phyloP scores from a whole-genome alignment of 2,329 filamentous ascomycete genomes.

The Eutypella sp. region DNA sequence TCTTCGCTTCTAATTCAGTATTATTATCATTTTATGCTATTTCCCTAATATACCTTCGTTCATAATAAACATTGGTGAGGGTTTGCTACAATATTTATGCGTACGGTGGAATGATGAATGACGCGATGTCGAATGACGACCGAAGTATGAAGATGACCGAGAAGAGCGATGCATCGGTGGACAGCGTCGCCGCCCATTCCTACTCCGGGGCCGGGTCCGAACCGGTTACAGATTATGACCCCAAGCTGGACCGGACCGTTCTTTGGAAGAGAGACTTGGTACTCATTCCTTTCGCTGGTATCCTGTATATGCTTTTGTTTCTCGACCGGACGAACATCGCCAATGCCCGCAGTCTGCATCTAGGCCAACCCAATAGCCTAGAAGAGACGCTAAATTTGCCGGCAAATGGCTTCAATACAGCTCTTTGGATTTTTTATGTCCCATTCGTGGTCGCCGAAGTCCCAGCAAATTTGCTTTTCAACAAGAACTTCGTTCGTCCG shows the following conservation, averaged over 20 bases:
- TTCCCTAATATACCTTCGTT: too few species aligned
- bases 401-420: conserved; percentile 35
- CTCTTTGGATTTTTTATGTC: conserved; percentile 39
- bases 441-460: conserved; percentile 41
- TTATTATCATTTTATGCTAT: too few species aligned
- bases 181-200: conserved; percentile 4
- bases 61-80: too few species aligned
- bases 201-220: too few species aligned
- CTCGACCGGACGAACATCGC: conserved; percentile 32
- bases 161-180: conserved; percentile 10
- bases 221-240: conserved; percentile 8
- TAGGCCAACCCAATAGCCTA: conserved; percentile 32
- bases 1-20: too few species aligned
- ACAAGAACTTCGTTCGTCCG: conserved; percentile 31
- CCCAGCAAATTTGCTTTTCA: conserved; percentile 41
- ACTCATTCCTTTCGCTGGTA: conserved; percentile 22
- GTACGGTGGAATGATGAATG: too few species aligned
- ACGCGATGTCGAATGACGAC: conserved; percentile 10
- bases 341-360: conserved; percentile 33
- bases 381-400: conserved; percentile 38
- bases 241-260: conserved; percentile 14
- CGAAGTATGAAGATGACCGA: conserved; percentile 11
- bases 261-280: conserved; percentile 24
- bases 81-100: too few species aligned
- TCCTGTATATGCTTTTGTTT: conserved; percentile 24